A percentile compares a stretch with the other conserved stretches of the same genome.
These are phyloP conservation scores for Trichoderma gracile DNA, from an alignment of 2,329 filamentous ascomycete species.

Conservation along the genomic window DNA sequence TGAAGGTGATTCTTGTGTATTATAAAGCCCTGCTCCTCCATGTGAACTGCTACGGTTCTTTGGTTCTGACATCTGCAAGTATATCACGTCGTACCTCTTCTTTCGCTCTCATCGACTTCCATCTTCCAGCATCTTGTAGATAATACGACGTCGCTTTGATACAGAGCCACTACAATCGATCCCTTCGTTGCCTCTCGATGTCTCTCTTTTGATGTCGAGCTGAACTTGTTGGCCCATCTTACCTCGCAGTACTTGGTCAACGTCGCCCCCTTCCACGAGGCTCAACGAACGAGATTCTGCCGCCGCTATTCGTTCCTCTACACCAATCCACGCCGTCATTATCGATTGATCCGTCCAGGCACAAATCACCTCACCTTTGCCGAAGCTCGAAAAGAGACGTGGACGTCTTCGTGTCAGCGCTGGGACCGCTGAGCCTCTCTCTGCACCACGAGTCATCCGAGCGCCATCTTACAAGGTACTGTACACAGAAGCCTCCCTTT, in stretches of 20 bases:
- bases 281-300: not conserved
- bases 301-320: not conserved
- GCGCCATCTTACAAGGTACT: no score
- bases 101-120: not conserved
- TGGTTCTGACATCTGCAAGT: not conserved
- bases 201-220: no score
- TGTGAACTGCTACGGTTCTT: not conserved
- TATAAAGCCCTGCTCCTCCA: conserved; percentile 21
- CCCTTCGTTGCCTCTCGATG: not conserved
- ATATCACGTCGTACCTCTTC: not conserved
- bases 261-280: not conserved
- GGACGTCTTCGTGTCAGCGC: not conserved
- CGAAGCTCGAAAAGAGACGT: not conserved
- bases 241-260: not conserved
- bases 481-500: not conserved
- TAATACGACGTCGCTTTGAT: not conserved
- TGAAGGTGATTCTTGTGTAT: conserved; percentile 1
- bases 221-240: not conserved
- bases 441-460: no score
- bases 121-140: not conserved
- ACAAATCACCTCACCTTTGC: conserved; percentile 12
- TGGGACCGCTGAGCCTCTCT: not conserved
- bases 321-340: conserved; percentile 6
- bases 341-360: conserved; percentile 8
- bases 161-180: not conserved